Percentiles rank a stretch among this genome's conserved stretches.
Conservation (phyloP, 345 rosid species). For the Corymbia maculata region DNA sequence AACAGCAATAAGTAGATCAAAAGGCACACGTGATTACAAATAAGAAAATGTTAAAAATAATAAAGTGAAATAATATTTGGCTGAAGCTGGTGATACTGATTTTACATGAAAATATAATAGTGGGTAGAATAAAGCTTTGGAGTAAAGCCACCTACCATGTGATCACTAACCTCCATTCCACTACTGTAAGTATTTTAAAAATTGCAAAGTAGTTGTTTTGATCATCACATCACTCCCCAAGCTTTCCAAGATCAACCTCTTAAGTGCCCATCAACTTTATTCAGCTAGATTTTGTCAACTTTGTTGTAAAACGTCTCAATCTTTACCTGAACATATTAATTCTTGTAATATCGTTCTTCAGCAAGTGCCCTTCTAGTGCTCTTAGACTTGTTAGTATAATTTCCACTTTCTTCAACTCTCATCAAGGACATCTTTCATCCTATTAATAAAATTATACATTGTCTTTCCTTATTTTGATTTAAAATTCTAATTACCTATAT, state of each 20-base stretch:
- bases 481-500: neutral
- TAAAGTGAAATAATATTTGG: neutral
- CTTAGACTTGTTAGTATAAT: neutral
- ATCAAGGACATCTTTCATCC: neutral
- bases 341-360: neutral
- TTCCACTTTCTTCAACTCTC: neutral
- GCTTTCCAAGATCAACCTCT: neutral
- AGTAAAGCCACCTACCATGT: neutral
- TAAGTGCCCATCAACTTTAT: neutral
- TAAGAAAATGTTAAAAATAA: neutral
- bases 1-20: neutral
- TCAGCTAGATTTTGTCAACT: neutral
- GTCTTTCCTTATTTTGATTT: neutral
- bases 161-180: neutral
- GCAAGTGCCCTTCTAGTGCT: neutral
- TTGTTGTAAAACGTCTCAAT: neutral
- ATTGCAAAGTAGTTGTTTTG: neutral
- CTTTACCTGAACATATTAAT: neutral
- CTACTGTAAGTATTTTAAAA: neutral
- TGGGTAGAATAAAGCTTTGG: neutral
- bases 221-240: neutral
- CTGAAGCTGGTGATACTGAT: neutral
- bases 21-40: neutral
- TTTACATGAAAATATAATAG: neutral
- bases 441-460: neutral